phyloP scores from a whole-genome alignment of 768 basidiomycete genomes.

The Neoboletus subvelutipes region DNA sequence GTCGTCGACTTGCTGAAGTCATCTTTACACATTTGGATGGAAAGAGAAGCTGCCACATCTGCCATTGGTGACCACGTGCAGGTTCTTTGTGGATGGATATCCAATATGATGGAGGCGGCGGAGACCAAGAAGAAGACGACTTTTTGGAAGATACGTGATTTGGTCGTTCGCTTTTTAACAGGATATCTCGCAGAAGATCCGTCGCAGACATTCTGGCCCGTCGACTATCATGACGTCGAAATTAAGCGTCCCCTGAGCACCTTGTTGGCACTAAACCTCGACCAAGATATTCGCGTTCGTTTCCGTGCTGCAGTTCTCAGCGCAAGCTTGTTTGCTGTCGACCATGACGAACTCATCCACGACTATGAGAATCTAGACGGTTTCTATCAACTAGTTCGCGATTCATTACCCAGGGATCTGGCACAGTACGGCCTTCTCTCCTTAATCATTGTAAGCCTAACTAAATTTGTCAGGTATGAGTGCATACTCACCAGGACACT shows the following conservation, averaged over 20 bases:
- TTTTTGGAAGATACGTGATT: slow-evolving; percentile 70
- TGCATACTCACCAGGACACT: slow-evolving; percentile 71
- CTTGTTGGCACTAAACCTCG: slow-evolving; percentile 54
- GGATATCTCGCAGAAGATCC: slow-evolving; percentile 62
- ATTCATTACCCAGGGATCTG: slow-evolving; percentile 44
- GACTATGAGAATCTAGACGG: slow-evolving; percentile 24
- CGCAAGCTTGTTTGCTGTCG: slow-evolving; percentile 54
- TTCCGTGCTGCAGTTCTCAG: slow-evolving; percentile 68
- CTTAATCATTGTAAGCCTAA: slow-evolving; percentile 11
- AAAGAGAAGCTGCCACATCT: slow-evolving; percentile 25
- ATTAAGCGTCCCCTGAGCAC: slow-evolving; percentile 42
- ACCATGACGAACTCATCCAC: slow-evolving; percentile 30
- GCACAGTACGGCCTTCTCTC: slow-evolving; percentile 43
- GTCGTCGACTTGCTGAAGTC: slow-evolving; percentile 62
- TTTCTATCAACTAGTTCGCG: slow-evolving; percentile 48
- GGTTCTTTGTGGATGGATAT: slow-evolving; percentile 55
- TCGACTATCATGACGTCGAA: slow-evolving; percentile 26
- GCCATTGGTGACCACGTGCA: slow-evolving; percentile 47
- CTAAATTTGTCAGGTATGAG: slow-evolving; percentile 56
- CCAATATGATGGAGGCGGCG: slow-evolving; percentile 39
- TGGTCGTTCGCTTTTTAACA: slow-evolving; percentile 63
- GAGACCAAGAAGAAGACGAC: slow-evolving; percentile 39
- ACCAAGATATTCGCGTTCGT: slow-evolving; percentile 82
- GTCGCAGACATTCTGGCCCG: slow-evolving; percentile 47
- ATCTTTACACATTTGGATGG: slow-evolving; percentile 61